Percentiles rank a stretch among this genome's conserved stretches.
Conservation (phyloP, 169 alveolate genomes). For the Pseudocohnilembus persalinus region DNA sequence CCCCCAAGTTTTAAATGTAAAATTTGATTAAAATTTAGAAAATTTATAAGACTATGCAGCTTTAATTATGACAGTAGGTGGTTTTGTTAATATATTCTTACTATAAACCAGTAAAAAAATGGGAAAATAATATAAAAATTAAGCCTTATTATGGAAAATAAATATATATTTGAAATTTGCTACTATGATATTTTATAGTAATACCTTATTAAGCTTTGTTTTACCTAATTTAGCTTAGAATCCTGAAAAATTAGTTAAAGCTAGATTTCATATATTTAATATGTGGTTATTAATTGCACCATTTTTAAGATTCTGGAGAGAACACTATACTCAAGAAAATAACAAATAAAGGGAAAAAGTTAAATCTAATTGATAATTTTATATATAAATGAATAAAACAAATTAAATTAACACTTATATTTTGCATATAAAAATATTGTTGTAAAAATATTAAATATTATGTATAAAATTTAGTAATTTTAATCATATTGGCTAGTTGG, state of each 20-base stretch:
- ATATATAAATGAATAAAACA: too few relatives aligned
- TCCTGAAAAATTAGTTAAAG: too few relatives aligned
- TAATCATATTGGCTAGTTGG: too few relatives aligned
- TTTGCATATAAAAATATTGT: too few relatives aligned
- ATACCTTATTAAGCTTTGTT: background rate
- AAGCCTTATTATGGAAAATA: background rate
- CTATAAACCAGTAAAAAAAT: background rate
- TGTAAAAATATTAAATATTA: too few relatives aligned
- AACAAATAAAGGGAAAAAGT: too few relatives aligned
- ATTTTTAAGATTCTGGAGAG: background rate
- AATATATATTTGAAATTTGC: too few relatives aligned
- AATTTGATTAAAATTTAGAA: too few relatives aligned
- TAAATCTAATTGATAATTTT: too few relatives aligned
- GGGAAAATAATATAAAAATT: background rate
- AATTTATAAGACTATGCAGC: background rate
- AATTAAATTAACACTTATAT: too few relatives aligned
- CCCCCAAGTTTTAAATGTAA: background rate
- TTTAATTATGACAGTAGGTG: background rate
- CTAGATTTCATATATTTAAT: background rate
- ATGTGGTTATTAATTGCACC: background rate
- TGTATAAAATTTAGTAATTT: too few relatives aligned
- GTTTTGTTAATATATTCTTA: background rate
- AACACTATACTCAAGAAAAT: background rate
- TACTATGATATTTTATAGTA: background rate
- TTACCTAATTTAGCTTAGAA: background rate